These are phyloP conservation scores for Corylus heterophylla DNA, from an alignment of 306 rosid species.

Conservation along the genomic window DNA sequence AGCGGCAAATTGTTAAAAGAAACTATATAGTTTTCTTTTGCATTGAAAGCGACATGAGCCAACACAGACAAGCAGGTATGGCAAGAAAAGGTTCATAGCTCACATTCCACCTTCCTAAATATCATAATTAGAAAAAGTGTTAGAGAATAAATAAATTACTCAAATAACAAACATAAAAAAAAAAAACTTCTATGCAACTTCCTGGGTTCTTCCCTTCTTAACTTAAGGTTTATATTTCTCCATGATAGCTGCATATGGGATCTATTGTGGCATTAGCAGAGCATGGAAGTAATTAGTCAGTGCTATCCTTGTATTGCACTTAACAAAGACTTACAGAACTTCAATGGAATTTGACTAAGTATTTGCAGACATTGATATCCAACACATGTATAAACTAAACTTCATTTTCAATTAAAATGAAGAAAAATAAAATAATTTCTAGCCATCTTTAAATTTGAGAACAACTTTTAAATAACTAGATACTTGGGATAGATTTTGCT, in stretches of 20 bases:
- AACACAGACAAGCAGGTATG: not conserved
- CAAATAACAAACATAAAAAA: not conserved
- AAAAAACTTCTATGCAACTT: not conserved
- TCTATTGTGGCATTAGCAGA: not conserved
- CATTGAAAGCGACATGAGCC: not conserved
- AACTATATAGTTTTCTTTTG: not conserved
- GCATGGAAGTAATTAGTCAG: not conserved
- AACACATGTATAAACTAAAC: slow-evolving; percentile 33
- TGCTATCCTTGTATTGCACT: not conserved
- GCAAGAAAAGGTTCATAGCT: not conserved
- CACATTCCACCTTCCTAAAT: slow-evolving; percentile 2
- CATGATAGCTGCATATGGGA: too few relatives aligned
- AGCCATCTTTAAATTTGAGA: slow-evolving; percentile 5
- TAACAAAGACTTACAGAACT: slow-evolving; percentile 16
- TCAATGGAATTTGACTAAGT: not conserved
- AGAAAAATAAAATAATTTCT: slow-evolving; percentile 17
- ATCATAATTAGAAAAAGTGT: not conserved
- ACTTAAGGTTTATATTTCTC: too few relatives aligned
- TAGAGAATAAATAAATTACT: not conserved
- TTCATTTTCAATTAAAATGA: slow-evolving; percentile 13
- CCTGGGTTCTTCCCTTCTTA: not conserved
- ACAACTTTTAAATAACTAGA: slow-evolving; percentile 30
- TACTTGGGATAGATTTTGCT: slow-evolving; percentile 71
- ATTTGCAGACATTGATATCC: slow-evolving; percentile 25
- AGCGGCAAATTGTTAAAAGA: not conserved